A percentile compares a stretch with the other conserved stretches of the same genome.
Evolutionary conservation across 495 filamentous ascomycete genomes (phyloP).

Genomic region (Hypomontagnella monticulosa): DNA sequence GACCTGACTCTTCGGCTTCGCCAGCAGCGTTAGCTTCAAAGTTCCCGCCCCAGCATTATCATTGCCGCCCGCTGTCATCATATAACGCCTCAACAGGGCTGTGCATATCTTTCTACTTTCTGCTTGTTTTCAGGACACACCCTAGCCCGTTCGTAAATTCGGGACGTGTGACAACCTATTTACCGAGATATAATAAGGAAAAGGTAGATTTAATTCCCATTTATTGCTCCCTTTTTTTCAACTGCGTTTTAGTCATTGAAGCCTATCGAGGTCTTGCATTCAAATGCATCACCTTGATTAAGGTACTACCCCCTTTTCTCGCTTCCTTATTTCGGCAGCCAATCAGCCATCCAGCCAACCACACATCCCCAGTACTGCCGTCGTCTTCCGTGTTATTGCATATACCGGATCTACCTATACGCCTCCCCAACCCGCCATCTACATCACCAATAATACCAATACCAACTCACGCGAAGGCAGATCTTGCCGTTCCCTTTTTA

Average conservation of each 20-base stretch:
- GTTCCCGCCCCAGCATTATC: conserved; percentile 15
- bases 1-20: conserved; percentile 25
- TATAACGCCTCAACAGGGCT: conserved; percentile 37
- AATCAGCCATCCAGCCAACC: conserved; percentile 15
- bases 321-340: conserved; percentile 22
- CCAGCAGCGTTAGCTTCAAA: conserved; percentile 26
- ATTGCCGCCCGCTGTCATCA: conserved; percentile 21
- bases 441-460: conserved; percentile 12
- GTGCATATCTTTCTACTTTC: conserved; percentile 23
- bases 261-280: conserved; percentile 26
- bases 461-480: conserved; percentile 31
- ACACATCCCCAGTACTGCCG: conserved; percentile 17
- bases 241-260: conserved; percentile 14
- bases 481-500: conserved; percentile 28
- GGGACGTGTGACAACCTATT: conserved; percentile 12
- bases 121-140: conserved; percentile 2
- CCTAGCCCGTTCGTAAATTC: conserved; percentile 7
- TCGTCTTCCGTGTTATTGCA: conserved; percentile 25
- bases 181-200: conserved; percentile 27
- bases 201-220: conserved; percentile 14
- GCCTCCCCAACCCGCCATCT: conserved; percentile 10
- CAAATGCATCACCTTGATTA: conserved; percentile 41
- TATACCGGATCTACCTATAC: conserved; percentile 9
- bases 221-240: conserved; percentile 13
- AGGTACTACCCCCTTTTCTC: conserved; percentile 30